Conservation (phyloP, 2,329 filamentous ascomycete species). For the Penicillium sp. region DNA sequence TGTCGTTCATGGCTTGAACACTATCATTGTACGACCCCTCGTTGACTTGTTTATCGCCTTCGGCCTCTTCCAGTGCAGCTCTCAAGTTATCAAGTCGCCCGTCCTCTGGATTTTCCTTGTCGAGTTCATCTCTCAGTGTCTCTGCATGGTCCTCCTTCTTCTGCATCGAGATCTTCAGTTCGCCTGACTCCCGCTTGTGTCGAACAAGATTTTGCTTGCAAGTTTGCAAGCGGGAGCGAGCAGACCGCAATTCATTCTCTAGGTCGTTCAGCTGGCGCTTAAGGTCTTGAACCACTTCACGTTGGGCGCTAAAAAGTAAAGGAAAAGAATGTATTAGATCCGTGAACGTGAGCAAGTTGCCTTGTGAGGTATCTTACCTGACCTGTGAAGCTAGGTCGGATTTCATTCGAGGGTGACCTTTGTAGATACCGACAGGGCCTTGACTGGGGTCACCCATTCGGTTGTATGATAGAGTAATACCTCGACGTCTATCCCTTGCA, state of each 20-base stretch:
- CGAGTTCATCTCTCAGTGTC: slow-evolving; percentile 68
- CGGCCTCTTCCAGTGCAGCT: slow-evolving; percentile 61
- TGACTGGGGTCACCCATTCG: slow-evolving; percentile 55
- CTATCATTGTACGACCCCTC: slow-evolving; percentile 56
- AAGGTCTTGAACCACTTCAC: slow-evolving; percentile 56
- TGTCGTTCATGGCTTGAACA: slow-evolving; percentile 46
- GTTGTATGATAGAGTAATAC: slow-evolving; percentile 61
- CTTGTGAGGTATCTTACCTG: slow-evolving; percentile 38
- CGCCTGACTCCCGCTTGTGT: slow-evolving; percentile 52
- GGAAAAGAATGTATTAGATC: slow-evolving; percentile 1
- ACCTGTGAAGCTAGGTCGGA: slow-evolving; percentile 74
- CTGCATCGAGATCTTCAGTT: slow-evolving; percentile 63
- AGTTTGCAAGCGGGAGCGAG: slow-evolving; percentile 55
- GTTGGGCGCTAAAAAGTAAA: slow-evolving; percentile 44
- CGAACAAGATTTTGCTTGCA: slow-evolving; percentile 55
- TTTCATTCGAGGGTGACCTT: slow-evolving; percentile 72
- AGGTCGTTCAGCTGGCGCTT: slow-evolving; percentile 59
- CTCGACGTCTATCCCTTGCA: slow-evolving; percentile 66
- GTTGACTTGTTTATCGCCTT: slow-evolving; percentile 50
- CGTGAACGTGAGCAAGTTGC: no score
- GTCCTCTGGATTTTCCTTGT: slow-evolving; percentile 64
- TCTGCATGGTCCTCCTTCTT: slow-evolving; percentile 65
- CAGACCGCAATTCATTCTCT: slow-evolving; percentile 53
- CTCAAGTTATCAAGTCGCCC: slow-evolving; percentile 65
- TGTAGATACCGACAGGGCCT: slow-evolving; percentile 58